Evolutionary conservation across 164 flowering plant genomes (phyloP).

Genomic region (Vitis riparia): DNA sequence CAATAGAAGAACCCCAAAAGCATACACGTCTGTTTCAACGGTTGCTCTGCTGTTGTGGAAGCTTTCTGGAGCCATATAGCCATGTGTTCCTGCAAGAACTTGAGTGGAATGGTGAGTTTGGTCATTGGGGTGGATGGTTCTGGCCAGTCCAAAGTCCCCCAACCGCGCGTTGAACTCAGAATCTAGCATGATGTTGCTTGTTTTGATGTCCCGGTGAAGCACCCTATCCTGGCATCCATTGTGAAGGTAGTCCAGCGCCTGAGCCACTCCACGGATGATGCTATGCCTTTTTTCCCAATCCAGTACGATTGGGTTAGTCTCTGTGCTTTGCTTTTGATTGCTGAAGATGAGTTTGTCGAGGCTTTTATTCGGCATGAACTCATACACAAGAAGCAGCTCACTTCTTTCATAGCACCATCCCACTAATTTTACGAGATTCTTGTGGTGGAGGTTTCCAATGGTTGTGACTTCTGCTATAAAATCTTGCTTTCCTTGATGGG

Average conservation of each 20-base stretch:
- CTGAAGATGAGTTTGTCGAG: constrained; percentile 47
- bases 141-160: constrained; percentile 53
- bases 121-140: constrained; percentile 25
- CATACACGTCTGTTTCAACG: constrained; percentile 40
- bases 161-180: constrained; percentile 35
- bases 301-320: constrained; percentile 10
- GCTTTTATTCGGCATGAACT: constrained; percentile 68
- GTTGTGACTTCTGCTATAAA: constrained; percentile 60
- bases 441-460: constrained; percentile 59
- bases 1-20: constrained; percentile 40
- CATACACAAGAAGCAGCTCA: constrained; percentile 61
- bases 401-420: constrained; percentile 66
- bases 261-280: constrained; percentile 46
- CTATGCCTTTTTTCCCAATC: constrained; percentile 46
- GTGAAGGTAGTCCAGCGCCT: constrained; percentile 50
- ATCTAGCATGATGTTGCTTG: constrained; percentile 52
- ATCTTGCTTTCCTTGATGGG: constrained; percentile 55
- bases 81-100: constrained; percentile 47
- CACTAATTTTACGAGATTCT: constrained; percentile 52
- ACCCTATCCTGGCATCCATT: constrained; percentile 38
- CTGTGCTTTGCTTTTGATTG: constrained; percentile 2
- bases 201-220: constrained; percentile 49
- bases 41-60: constrained; percentile 38
- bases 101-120: constrained; percentile 38
- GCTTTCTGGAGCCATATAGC: constrained; percentile 55